Base-by-base conservation (phyloP, 148 eudicot genomes). In the Simmondsia chinensis region DNA sequence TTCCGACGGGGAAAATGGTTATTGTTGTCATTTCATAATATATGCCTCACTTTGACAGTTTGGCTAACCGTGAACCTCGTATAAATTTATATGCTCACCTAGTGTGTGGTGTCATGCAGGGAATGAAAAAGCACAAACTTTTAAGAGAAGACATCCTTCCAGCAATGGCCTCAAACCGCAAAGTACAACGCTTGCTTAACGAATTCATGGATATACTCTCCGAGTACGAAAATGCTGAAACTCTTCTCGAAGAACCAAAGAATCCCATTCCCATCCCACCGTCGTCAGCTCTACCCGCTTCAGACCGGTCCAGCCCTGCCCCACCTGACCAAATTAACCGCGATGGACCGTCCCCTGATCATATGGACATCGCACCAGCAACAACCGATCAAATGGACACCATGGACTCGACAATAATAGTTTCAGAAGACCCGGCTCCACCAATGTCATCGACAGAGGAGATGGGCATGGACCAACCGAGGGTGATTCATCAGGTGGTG, bases 201-300 rank as follows among this genome's bases (percentile, higher is more conserved):
- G 99, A 91, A 63, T 91, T 82, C 65, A 82, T 82, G 89, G 95
- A 85, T 65, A 79, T 85, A 42, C 80, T 91, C 26, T 85, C 99
- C n/a, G 97, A 91, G 64, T 82, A 91, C 39, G 76, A 61, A 20
- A 42, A 50, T 46, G 32, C 70, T 2, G 77, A 74, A 54, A 57
- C 57, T 22, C 54, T 20, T 32, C n/a, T n/a, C n/a, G 31, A 27
- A 0, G 69, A 61, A 33, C 61, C 17, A 39, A 55, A 56, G 20
- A 55, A 43, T 20, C 39, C 64, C 30, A 41, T 34, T 13, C 60
- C 18, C 30, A 41, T 34, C 16, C 60, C 18, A 7, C 45, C 61
- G 31, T 9, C 49, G 36, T 28, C 44, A 1, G 15, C 70, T 5
- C 9, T 31, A 3, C 60, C 52, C 21, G 39, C 50, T 43, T 36